These are phyloP conservation scores for Prosopis cineraria DNA, from an alignment of 306 rosid genomes.

Conservation along the genomic window DNA sequence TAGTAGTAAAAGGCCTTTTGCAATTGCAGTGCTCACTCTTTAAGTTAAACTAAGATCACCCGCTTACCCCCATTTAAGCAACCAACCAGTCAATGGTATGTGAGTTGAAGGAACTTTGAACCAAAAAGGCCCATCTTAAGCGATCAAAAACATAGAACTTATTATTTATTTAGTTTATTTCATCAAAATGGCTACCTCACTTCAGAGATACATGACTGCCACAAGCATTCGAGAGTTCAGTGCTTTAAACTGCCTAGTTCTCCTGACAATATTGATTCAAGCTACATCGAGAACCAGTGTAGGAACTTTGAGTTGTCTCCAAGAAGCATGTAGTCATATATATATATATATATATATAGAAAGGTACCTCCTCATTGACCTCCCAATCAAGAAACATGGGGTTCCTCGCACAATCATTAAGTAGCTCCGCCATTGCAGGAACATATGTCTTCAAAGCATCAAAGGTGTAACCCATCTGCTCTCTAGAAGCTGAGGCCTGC, in stretches of 20 bases:
- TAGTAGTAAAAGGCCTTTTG: not conserved
- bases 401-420: slow-evolving; percentile 74
- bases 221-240: not conserved
- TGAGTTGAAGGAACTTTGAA: slow-evolving; percentile 8
- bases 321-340: slow-evolving; percentile 8
- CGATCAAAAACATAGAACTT: not conserved
- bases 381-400: slow-evolving; percentile 94
- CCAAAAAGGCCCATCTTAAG: slow-evolving; percentile 9
- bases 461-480: slow-evolving; percentile 87
- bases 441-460: slow-evolving; percentile 82
- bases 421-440: slow-evolving; percentile 95
- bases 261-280: slow-evolving; percentile 20
- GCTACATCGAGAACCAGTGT: not conserved
- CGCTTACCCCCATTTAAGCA: slow-evolving; percentile 19
- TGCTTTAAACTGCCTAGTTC: not conserved
- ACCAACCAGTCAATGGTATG: slow-evolving; percentile 7
- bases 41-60: slow-evolving; percentile 15
- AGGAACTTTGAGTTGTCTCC: slow-evolving; percentile 10
- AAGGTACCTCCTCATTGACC: slow-evolving; percentile 80
- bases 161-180: not conserved
- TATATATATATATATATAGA: too few relatives aligned
- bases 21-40: not conserved
- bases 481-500: slow-evolving; percentile 83
- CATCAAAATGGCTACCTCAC: not conserved
- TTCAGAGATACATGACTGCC: not conserved